Base-by-base conservation (phyloP, 2,329 filamentous ascomycete genomes). In the Beauveria pseudobassiana region DNA sequence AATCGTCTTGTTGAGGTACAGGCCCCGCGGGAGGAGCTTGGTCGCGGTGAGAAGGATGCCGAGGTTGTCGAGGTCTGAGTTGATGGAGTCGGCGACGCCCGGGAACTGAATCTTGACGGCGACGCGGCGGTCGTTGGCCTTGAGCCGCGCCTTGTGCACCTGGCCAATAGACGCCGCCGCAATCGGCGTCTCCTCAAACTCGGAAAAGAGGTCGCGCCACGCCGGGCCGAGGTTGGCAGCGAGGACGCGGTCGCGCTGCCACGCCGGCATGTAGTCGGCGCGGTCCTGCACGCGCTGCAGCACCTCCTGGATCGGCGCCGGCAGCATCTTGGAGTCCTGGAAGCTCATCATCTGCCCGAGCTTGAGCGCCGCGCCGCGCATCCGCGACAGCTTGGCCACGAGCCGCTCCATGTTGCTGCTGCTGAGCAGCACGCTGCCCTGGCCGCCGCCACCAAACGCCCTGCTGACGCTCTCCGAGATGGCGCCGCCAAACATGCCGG, bases 61-160 rank as follows among this genome's bases (percentile, higher is more conserved):
- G 38, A 99, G 82, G 69, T 99, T 99, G 75, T 91, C 96, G 1
- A 99, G 82, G 69, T 99, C 95, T 1, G 93, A 97, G 74, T 96
- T 92, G 73, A 99, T 99, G 4, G 93, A 98, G 73, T 91, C 88
- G 20, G 93, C 91, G 1, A 99, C 95, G 16, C 96, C 96, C 0
- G 95, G 95, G 69, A 99, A 99, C 74, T 99, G 95, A 10, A 99
- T 88, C 75, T 99, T 99, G 70, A 99, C 93, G 3, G 95, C 95
- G 0, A 99, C 95, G 49, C 82, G 80, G 65, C 87, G 81, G 45
- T 88, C 87, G 46, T 82, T 92, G 3, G 88, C 87, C 68, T 87
- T 88, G 22, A 99, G 80, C 0, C 87, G 85, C 3, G 92, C 95
- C 63, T 87, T 87, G 76, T 99, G 95, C 0, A 99, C 95, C 72